A percentile compares a stretch with the other conserved stretches of the same genome.
These are phyloP conservation scores for Myxozyma monticola DNA, from an alignment of 805 yeast species.

Conservation along the genomic window DNA sequence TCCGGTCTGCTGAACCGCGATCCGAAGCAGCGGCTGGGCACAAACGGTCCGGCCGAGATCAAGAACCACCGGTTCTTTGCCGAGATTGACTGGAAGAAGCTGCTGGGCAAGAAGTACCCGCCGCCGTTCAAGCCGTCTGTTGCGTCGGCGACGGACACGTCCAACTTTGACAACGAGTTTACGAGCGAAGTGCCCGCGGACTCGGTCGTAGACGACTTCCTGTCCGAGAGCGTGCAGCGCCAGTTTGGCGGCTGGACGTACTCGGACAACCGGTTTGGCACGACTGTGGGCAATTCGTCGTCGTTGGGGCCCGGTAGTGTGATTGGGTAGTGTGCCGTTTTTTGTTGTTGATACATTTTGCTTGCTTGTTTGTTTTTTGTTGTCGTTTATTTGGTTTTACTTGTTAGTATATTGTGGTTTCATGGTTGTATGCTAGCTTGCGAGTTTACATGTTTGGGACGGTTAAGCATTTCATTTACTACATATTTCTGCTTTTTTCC, in stretches of 20 bases:
- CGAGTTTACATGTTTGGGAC: too few species aligned
- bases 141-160: conserved; percentile 68
- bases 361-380: neutral
- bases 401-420: neutral
- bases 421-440: neutral
- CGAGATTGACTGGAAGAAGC: conserved; percentile 85
- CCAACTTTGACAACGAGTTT: conserved; percentile 89
- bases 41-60: conserved; percentile 79
- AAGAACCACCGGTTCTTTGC: conserved; percentile 77
- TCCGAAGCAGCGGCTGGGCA: conserved; percentile 75
- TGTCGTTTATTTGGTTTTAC: neutral
- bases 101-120: conserved; percentile 80
- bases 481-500: too few species aligned
- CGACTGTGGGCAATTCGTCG: conserved; percentile 26
- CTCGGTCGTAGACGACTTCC: conserved; percentile 81
- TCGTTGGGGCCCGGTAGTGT: conserved; percentile 30
- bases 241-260: conserved; percentile 99
- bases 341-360: neutral
- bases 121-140: conserved; percentile 97
- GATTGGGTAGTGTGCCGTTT: conserved; percentile 23
- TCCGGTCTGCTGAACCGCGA: conserved; percentile 77
- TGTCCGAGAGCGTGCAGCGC: conserved; percentile 92
- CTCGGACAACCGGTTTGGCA: conserved; percentile 36
- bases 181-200: conserved; percentile 92
- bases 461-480: too few species aligned